Conservation (phyloP, 805 yeast species). For the Wickerhamiella occidentalis region DNA sequence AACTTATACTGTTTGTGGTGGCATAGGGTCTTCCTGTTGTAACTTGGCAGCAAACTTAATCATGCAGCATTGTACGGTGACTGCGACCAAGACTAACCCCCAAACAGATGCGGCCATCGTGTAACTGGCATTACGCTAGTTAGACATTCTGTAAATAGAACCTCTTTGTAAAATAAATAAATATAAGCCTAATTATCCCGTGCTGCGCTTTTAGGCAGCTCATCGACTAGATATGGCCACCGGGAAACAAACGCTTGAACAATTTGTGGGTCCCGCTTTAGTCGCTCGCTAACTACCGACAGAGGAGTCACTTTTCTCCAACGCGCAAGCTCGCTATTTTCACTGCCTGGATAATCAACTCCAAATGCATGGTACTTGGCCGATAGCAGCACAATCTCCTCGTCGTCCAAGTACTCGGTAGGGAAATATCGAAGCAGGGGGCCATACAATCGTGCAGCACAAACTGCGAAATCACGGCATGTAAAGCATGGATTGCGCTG, state of each 20-base stretch:
- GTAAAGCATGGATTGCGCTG: neutral
- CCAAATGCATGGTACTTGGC: neutral
- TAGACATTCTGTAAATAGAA: too few species aligned
- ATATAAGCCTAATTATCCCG: neutral
- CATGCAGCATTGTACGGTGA: too few species aligned
- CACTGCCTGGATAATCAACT: too few species aligned
- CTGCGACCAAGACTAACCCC: too few species aligned
- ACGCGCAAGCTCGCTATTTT: too few species aligned
- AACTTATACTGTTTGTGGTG: too few species aligned
- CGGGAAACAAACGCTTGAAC: neutral
- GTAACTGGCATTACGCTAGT: too few species aligned
- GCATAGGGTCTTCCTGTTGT: too few species aligned
- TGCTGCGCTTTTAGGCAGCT: neutral
- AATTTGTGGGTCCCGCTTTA: neutral
- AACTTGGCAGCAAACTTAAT: too few species aligned
- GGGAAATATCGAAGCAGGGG: neutral
- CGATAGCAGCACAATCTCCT: neutral
- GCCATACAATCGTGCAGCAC: neutral
- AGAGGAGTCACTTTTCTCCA: neutral
- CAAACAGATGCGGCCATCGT: too few species aligned
- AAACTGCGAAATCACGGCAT: neutral
- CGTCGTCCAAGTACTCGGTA: neutral
- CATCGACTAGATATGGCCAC: neutral
- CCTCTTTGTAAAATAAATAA: too few species aligned
- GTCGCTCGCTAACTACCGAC: neutral